Evolutionary conservation across 2,329 filamentous ascomycete species (phyloP), one percentile per base, ranked within the genome.

Genomic region (Podosphaera fusca): DNA sequence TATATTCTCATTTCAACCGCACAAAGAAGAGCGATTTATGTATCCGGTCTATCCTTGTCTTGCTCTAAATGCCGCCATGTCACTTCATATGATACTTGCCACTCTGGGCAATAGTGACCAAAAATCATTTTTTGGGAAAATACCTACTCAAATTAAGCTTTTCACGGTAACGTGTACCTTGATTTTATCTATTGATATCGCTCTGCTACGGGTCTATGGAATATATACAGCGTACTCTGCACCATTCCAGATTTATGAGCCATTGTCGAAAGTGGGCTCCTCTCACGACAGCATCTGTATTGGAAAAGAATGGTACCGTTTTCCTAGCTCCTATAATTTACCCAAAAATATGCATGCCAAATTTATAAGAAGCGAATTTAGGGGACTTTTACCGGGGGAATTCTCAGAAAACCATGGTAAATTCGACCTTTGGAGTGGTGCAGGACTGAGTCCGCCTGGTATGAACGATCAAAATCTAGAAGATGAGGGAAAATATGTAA

Each of bases 11-110:
- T 68, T 84, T 7, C 92, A 98, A 67, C 87, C 92, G 14, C 92
- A 98, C 71, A 98, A 98, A 66, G 92, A 98, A 68, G 92, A 98
- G 70, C 78, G 92, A 5, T 98, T 98, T 73, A 96, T 98, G 89
- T 98, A 95, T 65, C 92, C 92, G 0, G 85, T 81, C 1, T 98
- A 98, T 65, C 92, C 92, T 0, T 87, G 90, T 61, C 74, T 98
- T 42, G 84, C 85, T 0, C 74, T 98, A 40, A 95, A 95, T 65
- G 89, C 89, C 2, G 85, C 90, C 7, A 77, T 95, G 56, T 79
- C 86, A 3, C 72, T 94, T 40, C 88, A 96, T 68, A 84, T 94
- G 58, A 66, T 94, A 1, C 75, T 96, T 14, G 75, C 81, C 10
- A 82, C 83, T 42, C 71, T 95, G 53, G 87, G 89, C 21, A 82